Conservation (phyloP, 2,329 filamentous ascomycete genomes). For the Claviceps africana region DNA sequence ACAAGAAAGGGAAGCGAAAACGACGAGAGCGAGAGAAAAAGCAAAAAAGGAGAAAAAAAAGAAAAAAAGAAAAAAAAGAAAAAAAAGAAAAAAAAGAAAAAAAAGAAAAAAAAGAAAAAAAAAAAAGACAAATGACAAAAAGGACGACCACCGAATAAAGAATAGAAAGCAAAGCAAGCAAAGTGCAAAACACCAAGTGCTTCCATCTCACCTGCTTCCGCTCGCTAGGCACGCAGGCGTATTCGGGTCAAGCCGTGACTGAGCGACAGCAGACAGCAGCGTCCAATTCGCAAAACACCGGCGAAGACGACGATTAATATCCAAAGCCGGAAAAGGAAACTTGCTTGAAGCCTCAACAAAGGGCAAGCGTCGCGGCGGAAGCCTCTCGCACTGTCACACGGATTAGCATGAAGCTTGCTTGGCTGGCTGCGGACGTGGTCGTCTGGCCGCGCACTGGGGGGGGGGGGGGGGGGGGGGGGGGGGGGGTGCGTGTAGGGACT, state of each 20-base stretch:
- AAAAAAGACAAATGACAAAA: too few species aligned
- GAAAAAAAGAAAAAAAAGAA: too few species aligned
- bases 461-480: too few species aligned
- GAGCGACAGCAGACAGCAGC: not conserved
- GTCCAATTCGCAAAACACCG: not conserved
- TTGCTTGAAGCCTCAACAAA: not conserved
- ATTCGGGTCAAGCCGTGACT: not conserved
- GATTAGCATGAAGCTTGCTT: not conserved
- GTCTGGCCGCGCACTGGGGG: too few species aligned
- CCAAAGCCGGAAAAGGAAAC: not conserved
- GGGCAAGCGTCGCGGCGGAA: not conserved
- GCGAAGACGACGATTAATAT: not conserved
- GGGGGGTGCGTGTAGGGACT: not conserved
- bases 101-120: too few species aligned
- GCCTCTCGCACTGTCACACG: not conserved
- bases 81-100: too few species aligned
- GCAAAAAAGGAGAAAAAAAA: too few species aligned
- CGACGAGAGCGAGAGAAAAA: too few species aligned
- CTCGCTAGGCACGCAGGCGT: not conserved
- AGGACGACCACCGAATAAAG: too few species aligned
- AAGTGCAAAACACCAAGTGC: not conserved
- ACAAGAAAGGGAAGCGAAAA: too few species aligned
- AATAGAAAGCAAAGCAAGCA: too few species aligned
- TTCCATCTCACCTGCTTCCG: not conserved
- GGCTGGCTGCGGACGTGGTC: too few species aligned